Base-by-base conservation (phyloP, 2,329 filamentous ascomycete species). In the Alternaria gansuensis region DNA sequence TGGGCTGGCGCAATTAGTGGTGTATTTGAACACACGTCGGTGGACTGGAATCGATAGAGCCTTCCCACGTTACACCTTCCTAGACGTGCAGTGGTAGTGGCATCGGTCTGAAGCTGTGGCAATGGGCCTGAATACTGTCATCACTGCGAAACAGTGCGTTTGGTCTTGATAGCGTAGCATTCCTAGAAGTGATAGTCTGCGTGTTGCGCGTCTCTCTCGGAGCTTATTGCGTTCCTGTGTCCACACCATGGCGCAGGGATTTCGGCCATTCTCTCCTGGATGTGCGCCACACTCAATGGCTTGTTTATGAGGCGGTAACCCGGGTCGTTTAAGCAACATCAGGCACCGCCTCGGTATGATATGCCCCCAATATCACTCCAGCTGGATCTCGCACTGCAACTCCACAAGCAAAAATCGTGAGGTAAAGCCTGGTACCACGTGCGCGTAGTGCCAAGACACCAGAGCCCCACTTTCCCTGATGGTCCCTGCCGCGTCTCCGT, bases 401-500 rank as follows among this genome's bases (percentile, higher is more conserved):
- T 36, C 54, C 48, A 31, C 48, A 52, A 29, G 33, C 49, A 37
- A 37, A 28, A 7, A 43, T 26, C 23, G 45, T 40, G 45, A 52
- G 57, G 33, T 56, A 33, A 56, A 36, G 55, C 54, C 39, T 49
- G 33, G 40, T 28, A 36, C 34, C 37, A 17, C 29, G 29, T 21
- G 44, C 44, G 13, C 2, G 3, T 4, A 7, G 14, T 48, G 55
- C 52, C 48, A 59, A 56, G 46, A 33, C 23, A 36, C 26, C 26
- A 34, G 28, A n/a, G 40, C 24, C 53, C 57, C 57, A 45, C 52
- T 50, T 51, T 51, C 45, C 11, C 14, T 34, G 31, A 23, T 8
- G 17, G 55, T 52, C 55, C 59, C 55, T 59, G 55, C 41, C 33
- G 29, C 44, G 23, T 23, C 39, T 61, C 54, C 34, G 40, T 48